Base-by-base conservation (phyloP, 2,329 filamentous ascomycete species). In the Penicillium sumatraense region DNA sequence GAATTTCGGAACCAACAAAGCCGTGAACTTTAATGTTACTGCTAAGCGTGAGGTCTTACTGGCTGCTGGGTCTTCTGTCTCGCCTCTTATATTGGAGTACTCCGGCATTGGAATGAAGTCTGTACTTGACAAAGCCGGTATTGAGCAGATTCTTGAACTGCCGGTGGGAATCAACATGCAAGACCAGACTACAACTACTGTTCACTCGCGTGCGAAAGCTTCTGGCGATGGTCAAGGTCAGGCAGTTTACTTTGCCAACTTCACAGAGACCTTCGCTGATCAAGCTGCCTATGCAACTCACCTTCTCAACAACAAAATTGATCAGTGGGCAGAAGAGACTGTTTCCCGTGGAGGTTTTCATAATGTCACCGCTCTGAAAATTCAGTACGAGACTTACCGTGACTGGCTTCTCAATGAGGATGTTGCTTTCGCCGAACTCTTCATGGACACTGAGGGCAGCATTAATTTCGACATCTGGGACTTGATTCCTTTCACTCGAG, bases 121-220 rank as follows among this genome's bases (percentile, higher is more conserved):
- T 7, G 47, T 64, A 1, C 59, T 67, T 2, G 58, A 62, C 13
- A 16, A 31, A 0, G 60, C 51, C 9, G 57, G 60, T 3, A 51
- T 68, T 38, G 24, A 57, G 3, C 65, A 67, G 26, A 33, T 56
- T 5, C 36, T 70, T 27, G 57, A 70, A 4, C 58, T 71, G 2
- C 67, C 68, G 1, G 67, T 71, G 14, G 67, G 68, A 29, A 44
- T 65, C 14, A 71, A 71, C 26, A 51, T 69, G 33, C 66, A 71
- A 53, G 68, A 70, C 36, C 67, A 71, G 35, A 71, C 67, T 16
- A 66, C 63, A 8, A 65, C 65, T 4, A 58, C 53, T 14, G 61
- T 69, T 8, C 31, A 18, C 16, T 59, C 62, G 0, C 26, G 51
- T 5, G 54, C 55, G 16, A 64, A 38, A 5, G 5, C 45, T 2